Conservation (phyloP, 2,329 filamentous ascomycete species). For the Alternaria tenuissima region DNA sequence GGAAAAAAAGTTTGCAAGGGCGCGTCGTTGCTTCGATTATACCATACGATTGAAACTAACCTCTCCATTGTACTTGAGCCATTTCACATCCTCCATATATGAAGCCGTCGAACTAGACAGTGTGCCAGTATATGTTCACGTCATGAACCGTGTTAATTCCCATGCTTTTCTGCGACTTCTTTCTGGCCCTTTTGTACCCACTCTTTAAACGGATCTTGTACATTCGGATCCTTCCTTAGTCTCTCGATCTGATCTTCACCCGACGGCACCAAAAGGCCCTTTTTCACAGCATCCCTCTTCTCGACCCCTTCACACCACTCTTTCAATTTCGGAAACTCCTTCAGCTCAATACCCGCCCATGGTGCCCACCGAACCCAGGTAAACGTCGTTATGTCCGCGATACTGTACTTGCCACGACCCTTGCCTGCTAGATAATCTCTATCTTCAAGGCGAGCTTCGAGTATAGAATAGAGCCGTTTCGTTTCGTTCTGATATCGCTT, state of each 20-base stretch:
- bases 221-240: conserved; percentile 31
- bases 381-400: conserved; percentile 78
- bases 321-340: conserved; percentile 67
- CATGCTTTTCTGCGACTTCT: conserved; percentile 28
- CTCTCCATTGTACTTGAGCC: background rate
- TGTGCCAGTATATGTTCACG: background rate
- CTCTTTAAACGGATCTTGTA: conserved; percentile 34
- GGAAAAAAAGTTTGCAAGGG: background rate
- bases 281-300: conserved; percentile 57
- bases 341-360: conserved; percentile 70
- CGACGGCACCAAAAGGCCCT: conserved; percentile 57
- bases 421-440: conserved; percentile 67
- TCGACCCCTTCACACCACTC: conserved; percentile 59
- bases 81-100: background rate
- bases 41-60: background rate
- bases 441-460: conserved; percentile 71
- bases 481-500: conserved; percentile 83
- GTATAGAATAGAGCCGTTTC: conserved; percentile 76
- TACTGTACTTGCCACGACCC: conserved; percentile 59
- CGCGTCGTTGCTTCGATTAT: background rate
- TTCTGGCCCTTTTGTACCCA: conserved; percentile 36
- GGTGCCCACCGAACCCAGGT: conserved; percentile 73
- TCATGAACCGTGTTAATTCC: conserved; percentile 6
- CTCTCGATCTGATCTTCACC: conserved; percentile 38
- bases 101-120: background rate